These are phyloP conservation scores for Naganishia albida DNA, from an alignment of 1,284 basidiomycete genomes.

Conservation along the genomic window DNA sequence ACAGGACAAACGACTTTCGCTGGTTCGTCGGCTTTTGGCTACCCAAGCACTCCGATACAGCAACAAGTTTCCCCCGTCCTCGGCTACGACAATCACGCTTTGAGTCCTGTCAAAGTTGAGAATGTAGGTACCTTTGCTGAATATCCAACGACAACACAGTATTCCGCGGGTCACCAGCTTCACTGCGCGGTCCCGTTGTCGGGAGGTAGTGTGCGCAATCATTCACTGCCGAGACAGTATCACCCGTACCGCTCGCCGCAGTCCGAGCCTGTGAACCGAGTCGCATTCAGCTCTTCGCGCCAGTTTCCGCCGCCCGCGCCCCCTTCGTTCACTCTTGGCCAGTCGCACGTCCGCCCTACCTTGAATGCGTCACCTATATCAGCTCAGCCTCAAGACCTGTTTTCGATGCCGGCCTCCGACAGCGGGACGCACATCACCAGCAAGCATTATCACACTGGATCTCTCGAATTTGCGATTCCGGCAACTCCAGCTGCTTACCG, in stretches of 20 bases:
- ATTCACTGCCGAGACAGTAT: neutral
- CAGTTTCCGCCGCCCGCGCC: neutral
- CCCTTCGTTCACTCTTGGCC: neutral
- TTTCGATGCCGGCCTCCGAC: neutral
- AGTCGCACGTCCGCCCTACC: neutral
- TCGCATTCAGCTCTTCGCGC: neutral
- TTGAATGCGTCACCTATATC: neutral
- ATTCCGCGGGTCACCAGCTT: neutral
- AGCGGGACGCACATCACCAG: neutral
- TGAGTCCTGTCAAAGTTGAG: neutral
- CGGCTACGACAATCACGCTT: neutral
- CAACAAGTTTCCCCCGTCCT: neutral
- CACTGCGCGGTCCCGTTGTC: neutral
- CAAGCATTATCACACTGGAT: slow-evolving; percentile 19
- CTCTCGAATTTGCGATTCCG: slow-evolving; percentile 9
- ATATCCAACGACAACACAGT: neutral
- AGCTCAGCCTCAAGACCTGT: neutral
- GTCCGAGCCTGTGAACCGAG: slow-evolving; percentile 1
- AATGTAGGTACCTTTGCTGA: neutral
- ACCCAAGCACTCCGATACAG: slow-evolving; percentile 6
- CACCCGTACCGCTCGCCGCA: slow-evolving; percentile 19
- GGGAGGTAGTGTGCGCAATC: neutral
- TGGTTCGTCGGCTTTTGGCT: slow-evolving; percentile 6
- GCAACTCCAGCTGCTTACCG: neutral
- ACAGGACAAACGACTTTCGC: neutral